phyloP scores from a whole-genome alignment of 2,329 filamentous ascomycete species.

The Botryosphaeria dothidea region DNA sequence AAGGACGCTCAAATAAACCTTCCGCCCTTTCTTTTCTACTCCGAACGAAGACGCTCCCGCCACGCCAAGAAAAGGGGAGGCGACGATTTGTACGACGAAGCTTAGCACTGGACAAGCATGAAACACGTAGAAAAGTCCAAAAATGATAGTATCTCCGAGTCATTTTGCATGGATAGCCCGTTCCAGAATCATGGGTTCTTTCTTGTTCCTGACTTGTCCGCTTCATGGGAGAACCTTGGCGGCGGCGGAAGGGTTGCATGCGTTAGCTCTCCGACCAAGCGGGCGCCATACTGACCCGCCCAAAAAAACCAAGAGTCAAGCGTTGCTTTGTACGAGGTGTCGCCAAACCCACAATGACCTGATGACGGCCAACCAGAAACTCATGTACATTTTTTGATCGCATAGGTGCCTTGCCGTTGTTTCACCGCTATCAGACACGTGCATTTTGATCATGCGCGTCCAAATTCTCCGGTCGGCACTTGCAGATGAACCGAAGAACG shows the following conservation, averaged over 20 bases:
- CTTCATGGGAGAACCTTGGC: background rate
- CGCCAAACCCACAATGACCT: too few relatives aligned
- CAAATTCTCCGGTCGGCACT: background rate
- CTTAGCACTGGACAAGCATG: background rate
- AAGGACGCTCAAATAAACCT: background rate
- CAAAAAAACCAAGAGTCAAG: too few relatives aligned
- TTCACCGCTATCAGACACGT: background rate
- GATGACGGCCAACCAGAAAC: too few relatives aligned
- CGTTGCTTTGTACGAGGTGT: too few relatives aligned
- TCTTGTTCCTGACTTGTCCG: background rate
- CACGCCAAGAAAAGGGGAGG: background rate
- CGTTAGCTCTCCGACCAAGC: background rate
- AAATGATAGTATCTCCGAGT: background rate
- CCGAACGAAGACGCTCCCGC: background rate
- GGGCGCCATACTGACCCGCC: too few relatives aligned
- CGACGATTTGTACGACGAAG: conserved; percentile 1
- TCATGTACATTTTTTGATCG: too few relatives aligned
- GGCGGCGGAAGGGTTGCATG: background rate
- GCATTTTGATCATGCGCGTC: background rate
- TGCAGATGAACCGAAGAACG: background rate
- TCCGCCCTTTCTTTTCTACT: background rate
- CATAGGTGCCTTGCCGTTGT: background rate
- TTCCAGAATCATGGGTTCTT: background rate
- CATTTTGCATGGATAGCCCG: conserved; percentile 8
- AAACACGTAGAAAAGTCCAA: background rate